Evolutionary conservation across 768 basidiomycete genomes (phyloP).

Genomic region (Clitopilus hobsonii): DNA sequence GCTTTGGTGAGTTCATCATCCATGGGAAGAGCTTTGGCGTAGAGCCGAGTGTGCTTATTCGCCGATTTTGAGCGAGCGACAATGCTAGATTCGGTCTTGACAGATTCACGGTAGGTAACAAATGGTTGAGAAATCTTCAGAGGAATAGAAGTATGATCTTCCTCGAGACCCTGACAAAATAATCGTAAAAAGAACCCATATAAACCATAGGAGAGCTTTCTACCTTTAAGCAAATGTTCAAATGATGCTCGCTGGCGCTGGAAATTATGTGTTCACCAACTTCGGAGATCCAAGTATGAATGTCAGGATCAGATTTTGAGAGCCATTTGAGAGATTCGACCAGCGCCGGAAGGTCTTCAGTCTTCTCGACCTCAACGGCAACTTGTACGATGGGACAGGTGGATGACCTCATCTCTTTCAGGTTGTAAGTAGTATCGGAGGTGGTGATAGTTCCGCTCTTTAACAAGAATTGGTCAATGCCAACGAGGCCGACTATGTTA

Average conservation of each 20-base stretch:
- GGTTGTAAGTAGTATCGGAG: conserved; percentile 98
- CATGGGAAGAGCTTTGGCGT: conserved; percentile 85
- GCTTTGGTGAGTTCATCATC: conserved; percentile 92
- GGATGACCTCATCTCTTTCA: conserved; percentile 99
- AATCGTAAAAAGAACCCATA: too few species aligned
- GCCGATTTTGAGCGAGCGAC: conserved; percentile 97
- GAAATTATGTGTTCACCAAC: conserved; percentile 98
- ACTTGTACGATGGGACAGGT: conserved; percentile 98
- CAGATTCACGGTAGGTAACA: conserved; percentile 96
- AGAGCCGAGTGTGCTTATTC: conserved; percentile 99
- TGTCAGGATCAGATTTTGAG: conserved; percentile 98
- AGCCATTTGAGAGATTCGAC: conserved; percentile 99
- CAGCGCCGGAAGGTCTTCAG: conserved; percentile 96
- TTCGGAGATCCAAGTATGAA: conserved; percentile 88
- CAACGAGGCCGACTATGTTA: conserved; percentile 98
- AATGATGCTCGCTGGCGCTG: conserved; percentile 96
- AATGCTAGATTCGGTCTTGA: conserved; percentile 92
- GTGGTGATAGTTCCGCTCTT: conserved; percentile 97
- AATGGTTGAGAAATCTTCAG: conserved; percentile 93
- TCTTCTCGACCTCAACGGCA: conserved; percentile 99
- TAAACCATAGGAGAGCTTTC: too few species aligned
- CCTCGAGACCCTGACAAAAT: too few species aligned
- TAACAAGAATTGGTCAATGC: conserved; percentile 99
- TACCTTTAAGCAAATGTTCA: conserved; percentile 99
- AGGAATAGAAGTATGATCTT: too few species aligned